Conservation (phyloP, 2,329 filamentous ascomycete species). For the Dothistroma pini region DNA sequence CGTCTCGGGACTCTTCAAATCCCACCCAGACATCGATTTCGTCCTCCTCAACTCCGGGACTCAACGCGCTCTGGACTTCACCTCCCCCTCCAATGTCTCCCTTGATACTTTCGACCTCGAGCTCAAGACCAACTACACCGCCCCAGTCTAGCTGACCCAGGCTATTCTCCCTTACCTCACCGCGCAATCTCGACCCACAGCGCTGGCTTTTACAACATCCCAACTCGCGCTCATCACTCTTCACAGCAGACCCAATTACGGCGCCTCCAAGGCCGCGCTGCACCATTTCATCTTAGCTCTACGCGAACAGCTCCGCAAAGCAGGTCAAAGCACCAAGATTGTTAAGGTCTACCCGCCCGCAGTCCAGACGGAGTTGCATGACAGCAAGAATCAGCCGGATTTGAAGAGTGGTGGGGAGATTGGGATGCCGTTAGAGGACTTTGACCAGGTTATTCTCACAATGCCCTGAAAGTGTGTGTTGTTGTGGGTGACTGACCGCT, state of each 20-base stretch:
- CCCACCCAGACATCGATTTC: constrained; percentile 50
- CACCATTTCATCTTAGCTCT: constrained; percentile 13
- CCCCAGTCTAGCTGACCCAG: constrained; percentile 16
- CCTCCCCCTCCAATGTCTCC: constrained; percentile 47
- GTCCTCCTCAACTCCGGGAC: constrained; percentile 53
- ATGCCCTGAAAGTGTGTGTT: background rate
- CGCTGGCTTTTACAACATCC: constrained; percentile 11
- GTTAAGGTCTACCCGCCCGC: constrained; percentile 14
- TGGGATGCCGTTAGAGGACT: constrained; percentile 12
- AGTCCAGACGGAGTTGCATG: constrained; percentile 14
- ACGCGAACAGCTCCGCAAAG: constrained; percentile 5
- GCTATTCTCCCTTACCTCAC: constrained; percentile 12
- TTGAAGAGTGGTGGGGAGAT: constrained; percentile 14
- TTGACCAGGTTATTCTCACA: background rate
- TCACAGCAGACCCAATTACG: constrained; percentile 14
- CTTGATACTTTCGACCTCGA: constrained; percentile 44
- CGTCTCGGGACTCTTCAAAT: constrained; percentile 39
- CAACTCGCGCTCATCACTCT: constrained; percentile 15
- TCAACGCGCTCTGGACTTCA: constrained; percentile 49
- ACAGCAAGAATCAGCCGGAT: constrained; percentile 15
- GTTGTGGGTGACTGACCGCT: background rate
- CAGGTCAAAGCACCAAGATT: constrained; percentile 2
- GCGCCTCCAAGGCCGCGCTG: constrained; percentile 15
- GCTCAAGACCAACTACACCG: constrained; percentile 32
- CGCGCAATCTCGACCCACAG: constrained; percentile 5